Evolutionary conservation across 306 rosid genomes (phyloP).

Genomic region (Herpetospermum pedunculosum): DNA sequence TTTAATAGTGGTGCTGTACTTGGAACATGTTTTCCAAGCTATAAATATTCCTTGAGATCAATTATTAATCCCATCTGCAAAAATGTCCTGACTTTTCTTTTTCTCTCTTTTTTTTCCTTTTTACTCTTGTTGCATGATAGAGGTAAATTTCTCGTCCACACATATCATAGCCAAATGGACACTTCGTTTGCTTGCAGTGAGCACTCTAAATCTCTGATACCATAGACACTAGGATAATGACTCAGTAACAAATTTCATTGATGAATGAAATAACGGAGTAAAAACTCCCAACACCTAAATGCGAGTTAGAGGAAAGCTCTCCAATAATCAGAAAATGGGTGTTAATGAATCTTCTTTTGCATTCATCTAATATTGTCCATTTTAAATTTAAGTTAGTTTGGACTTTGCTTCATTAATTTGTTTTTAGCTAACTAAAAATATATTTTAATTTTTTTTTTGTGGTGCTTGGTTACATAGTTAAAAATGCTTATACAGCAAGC

Average conservation of each 20-base stretch:
- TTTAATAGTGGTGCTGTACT: background rate
- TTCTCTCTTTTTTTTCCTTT: background rate
- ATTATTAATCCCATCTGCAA: constrained; percentile 2
- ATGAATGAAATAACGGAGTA: too few species aligned
- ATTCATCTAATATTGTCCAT: background rate
- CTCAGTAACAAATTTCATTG: too few species aligned
- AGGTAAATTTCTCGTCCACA: constrained; percentile 1
- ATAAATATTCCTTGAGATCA: background rate
- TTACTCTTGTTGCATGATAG: background rate
- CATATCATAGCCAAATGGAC: background rate
- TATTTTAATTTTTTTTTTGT: too few species aligned
- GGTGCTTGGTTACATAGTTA: too few species aligned
- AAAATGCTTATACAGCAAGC: background rate
- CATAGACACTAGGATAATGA: background rate
- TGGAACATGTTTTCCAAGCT: background rate
- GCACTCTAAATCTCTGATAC: background rate
- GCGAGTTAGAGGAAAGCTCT: too few species aligned
- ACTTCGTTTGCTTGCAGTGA: background rate
- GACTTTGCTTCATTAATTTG: too few species aligned
- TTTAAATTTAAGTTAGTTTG: background rate
- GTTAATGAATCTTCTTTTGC: background rate
- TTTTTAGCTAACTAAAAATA: background rate
- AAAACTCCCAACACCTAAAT: too few species aligned
- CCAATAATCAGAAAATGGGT: too few species aligned
- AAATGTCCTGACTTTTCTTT: background rate